Evolutionary conservation across 805 yeast genomes (phyloP).

Genomic region (Yarrowia sp.): DNA sequence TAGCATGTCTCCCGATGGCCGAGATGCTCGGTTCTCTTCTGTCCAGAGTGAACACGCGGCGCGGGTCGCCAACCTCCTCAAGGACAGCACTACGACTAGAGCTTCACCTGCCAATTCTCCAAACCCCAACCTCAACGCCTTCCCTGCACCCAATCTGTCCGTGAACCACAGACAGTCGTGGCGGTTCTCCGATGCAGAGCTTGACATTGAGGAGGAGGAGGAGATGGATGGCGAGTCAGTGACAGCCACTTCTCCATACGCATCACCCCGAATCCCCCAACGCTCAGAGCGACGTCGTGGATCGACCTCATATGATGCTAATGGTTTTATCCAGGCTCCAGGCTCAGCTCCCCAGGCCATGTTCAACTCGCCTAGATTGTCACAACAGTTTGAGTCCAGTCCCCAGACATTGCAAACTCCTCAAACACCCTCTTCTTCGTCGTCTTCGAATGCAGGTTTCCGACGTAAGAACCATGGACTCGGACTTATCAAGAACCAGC

Average conservation of each 20-base stretch:
- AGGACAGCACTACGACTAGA: constrained; percentile 5
- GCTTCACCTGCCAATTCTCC: constrained; percentile 21
- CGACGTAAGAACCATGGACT: constrained; percentile 22
- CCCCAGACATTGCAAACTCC: constrained; percentile 22
- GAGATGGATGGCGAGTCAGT: constrained; percentile 11
- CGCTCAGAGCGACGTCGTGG: constrained; percentile 30
- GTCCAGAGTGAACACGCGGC: constrained; percentile 33
- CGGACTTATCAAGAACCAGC: constrained; percentile 40
- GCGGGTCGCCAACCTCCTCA: constrained; percentile 31
- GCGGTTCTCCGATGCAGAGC: constrained; percentile 29
- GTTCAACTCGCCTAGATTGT: constrained; percentile 14
- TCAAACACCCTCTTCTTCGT: constrained; percentile 22
- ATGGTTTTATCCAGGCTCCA: constrained; percentile 1
- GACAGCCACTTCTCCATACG: neutral
- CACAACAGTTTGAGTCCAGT: constrained; percentile 30
- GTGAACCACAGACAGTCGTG: constrained; percentile 3
- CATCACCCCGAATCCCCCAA: constrained; percentile 21
- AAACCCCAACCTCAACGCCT: constrained; percentile 15
- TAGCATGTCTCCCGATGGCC: constrained; percentile 33
- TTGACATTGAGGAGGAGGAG: constrained; percentile 29
- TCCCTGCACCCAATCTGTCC: constrained; percentile 25
- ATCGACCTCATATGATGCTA: constrained; percentile 5
- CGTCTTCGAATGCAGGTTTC: constrained; percentile 5
- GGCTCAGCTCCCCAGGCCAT: neutral
- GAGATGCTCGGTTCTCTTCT: constrained; percentile 13